Evolutionary conservation across 2,329 filamentous ascomycete genomes (phyloP).

Genomic region (Thelonectria blattea): DNA sequence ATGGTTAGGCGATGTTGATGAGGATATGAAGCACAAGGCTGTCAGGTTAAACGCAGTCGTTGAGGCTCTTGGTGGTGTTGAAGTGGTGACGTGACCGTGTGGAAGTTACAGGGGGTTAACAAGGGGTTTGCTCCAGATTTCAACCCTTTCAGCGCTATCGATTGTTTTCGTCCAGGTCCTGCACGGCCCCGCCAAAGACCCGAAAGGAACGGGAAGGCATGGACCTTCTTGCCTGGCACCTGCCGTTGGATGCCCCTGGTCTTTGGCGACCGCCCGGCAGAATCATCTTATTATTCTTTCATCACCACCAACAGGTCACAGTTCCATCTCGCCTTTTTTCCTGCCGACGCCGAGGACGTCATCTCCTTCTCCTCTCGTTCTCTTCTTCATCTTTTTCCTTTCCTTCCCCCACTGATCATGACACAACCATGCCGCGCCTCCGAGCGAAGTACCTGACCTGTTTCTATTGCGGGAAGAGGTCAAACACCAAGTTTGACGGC

Average conservation of each 20-base stretch:
- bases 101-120: not conserved
- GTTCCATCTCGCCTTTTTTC: not conserved
- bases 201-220: too few relatives aligned
- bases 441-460: conserved; percentile 63
- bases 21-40: conserved; percentile 1
- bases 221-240: too few relatives aligned
- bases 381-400: not conserved
- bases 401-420: conserved; percentile 10
- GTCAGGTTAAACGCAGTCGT: not conserved
- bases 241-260: conserved; percentile 1
- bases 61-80: conserved; percentile 7
- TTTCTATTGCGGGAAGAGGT: conserved; percentile 83
- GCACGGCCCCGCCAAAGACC: conserved; percentile 18
- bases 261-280: conserved; percentile 44
- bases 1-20: conserved; percentile 25
- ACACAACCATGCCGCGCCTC: conserved; percentile 51
- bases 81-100: conserved; percentile 22
- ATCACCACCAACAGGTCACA: conserved; percentile 18
- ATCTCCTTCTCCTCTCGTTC: not conserved
- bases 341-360: not conserved
- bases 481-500: conserved; percentile 64
- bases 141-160: not conserved
- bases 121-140: not conserved
- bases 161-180: too few relatives aligned
- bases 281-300: conserved; percentile 32